These are phyloP conservation scores for Nyctanthes arbortristis DNA, from an alignment of 257 asterid genomes.

Conservation along the genomic window DNA sequence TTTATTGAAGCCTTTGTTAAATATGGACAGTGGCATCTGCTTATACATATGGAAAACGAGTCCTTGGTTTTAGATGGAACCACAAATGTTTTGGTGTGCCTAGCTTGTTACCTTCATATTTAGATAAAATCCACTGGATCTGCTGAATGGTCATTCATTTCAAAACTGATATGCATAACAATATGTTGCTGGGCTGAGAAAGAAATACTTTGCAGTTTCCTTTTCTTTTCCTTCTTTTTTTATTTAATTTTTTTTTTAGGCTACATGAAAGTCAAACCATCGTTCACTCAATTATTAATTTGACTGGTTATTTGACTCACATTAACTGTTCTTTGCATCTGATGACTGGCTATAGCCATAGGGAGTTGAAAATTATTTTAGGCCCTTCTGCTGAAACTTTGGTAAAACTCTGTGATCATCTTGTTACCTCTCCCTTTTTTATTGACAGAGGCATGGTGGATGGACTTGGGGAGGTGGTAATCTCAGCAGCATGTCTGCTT, in stretches of 20 bases:
- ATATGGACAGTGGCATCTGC: no score
- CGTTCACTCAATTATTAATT: neutral
- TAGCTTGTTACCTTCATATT: neutral
- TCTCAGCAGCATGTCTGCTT: conserved; percentile 99
- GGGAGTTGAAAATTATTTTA: neutral
- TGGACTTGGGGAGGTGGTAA: conserved; percentile 99
- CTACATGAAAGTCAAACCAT: conserved; percentile 11
- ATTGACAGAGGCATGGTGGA: conserved; percentile 88
- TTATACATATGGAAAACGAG: neutral
- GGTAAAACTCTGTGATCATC: conserved; percentile 10
- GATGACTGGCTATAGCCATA: neutral
- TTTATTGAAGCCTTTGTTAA: no score
- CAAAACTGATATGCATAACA: neutral
- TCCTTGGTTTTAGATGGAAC: neutral
- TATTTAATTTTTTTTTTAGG: conserved; percentile 15
- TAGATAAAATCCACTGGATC: conserved; percentile 5
- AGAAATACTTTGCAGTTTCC: conserved; percentile 11
- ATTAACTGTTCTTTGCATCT: neutral
- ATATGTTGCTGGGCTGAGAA: conserved; percentile 6
- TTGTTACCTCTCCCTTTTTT: conserved; percentile 17
- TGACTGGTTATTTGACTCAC: conserved; percentile 3
- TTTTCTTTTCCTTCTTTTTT: neutral
- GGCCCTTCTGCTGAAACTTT: conserved; percentile 17
- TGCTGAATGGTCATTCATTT: neutral
- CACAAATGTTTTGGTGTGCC: neutral